Conservation (phyloP, 2,329 filamentous ascomycete genomes). For the Thermomyces lanuginosus region DNA sequence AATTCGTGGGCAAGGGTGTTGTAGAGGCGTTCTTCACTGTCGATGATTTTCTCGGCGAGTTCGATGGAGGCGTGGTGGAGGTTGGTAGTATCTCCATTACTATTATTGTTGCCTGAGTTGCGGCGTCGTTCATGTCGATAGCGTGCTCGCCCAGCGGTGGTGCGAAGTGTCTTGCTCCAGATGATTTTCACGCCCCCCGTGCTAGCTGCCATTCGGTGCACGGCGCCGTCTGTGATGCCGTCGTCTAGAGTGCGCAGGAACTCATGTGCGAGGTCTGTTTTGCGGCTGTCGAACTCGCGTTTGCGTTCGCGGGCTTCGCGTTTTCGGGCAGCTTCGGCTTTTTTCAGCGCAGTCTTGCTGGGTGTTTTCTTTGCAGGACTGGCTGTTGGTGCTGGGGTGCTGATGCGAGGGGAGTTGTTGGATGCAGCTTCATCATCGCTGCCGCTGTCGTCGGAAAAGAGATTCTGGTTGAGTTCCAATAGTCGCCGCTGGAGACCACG, state of each 20-base stretch:
- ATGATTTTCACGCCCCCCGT: slow-evolving; percentile 43
- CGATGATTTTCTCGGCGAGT: slow-evolving; percentile 74
- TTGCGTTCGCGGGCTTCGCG: slow-evolving; percentile 21
- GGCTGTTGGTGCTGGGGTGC: background rate
- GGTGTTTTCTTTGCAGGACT: slow-evolving; percentile 11
- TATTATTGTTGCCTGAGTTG: slow-evolving; percentile 9
- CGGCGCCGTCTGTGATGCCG: slow-evolving; percentile 33
- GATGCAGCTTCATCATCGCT: no score
- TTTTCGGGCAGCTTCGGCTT: slow-evolving; percentile 20
- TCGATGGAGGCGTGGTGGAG: slow-evolving; percentile 63
- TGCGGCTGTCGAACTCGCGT: slow-evolving; percentile 38
- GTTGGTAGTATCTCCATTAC: slow-evolving; percentile 2
- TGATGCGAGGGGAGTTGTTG: no score
- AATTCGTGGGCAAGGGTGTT: slow-evolving; percentile 96
- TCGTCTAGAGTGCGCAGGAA: slow-evolving; percentile 43
- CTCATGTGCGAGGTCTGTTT: slow-evolving; percentile 35
- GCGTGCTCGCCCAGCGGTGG: slow-evolving; percentile 49
- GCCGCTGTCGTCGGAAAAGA: slow-evolving; percentile 20
- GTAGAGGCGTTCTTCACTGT: slow-evolving; percentile 57
- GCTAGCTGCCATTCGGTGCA: slow-evolving; percentile 31
- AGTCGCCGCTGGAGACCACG: slow-evolving; percentile 11
- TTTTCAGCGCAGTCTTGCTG: slow-evolving; percentile 26
- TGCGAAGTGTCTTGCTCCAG: slow-evolving; percentile 47
- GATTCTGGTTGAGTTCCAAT: slow-evolving; percentile 20
- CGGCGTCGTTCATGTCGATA: slow-evolving; percentile 47